A percentile compares a stretch with the other conserved stretches of the same genome.
Conservation (phyloP, 768 basidiomycete species). For the Rhodotorula taiwanensis region DNA sequence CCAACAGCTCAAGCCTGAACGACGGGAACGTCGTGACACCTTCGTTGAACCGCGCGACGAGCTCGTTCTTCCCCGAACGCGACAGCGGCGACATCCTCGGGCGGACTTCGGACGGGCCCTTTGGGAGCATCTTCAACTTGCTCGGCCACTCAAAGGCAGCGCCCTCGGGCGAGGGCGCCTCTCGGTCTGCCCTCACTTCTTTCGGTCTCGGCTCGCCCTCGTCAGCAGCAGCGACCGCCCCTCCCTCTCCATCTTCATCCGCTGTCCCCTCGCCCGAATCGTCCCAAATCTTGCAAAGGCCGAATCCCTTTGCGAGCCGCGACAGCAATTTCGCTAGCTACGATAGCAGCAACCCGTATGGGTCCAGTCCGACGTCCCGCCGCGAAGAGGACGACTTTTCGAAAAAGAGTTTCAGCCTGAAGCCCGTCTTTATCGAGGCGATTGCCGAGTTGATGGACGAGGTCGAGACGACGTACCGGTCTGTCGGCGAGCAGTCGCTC, state of each 20-base stretch:
- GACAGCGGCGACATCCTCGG: constrained; percentile 12
- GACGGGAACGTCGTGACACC: constrained; percentile 32
- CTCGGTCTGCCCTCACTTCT: not conserved
- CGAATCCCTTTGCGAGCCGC: constrained; percentile 1
- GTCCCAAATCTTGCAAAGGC: constrained; percentile 18
- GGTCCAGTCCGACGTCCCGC: not conserved
- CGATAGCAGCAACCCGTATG: constrained; percentile 2
- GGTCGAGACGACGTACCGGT: constrained; percentile 90
- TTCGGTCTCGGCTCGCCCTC: not conserved
- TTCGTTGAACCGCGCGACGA: constrained; percentile 6
- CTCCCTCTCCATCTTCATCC: constrained; percentile 6
- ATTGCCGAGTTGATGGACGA: constrained; percentile 95
- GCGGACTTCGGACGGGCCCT: constrained; percentile 11
- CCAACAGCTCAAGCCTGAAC: too few relatives aligned
- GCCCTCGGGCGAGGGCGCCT: constrained; percentile 4
- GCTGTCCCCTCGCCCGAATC: constrained; percentile 13
- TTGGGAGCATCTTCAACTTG: constrained; percentile 34
- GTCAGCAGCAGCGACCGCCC: constrained; percentile 1
- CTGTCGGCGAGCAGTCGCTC: constrained; percentile 83
- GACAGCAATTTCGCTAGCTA: constrained; percentile 1
- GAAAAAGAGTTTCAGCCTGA: constrained; percentile 50
- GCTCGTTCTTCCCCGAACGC: constrained; percentile 28
- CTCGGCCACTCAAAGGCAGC: constrained; percentile 27
- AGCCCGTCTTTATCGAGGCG: constrained; percentile 92
- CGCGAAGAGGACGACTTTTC: constrained; percentile 43